Evolutionary conservation across 1,284 basidiomycete genomes (phyloP), one percentile per base, ranked within the genome.

Genomic region (Porogramme epimiltina): DNA sequence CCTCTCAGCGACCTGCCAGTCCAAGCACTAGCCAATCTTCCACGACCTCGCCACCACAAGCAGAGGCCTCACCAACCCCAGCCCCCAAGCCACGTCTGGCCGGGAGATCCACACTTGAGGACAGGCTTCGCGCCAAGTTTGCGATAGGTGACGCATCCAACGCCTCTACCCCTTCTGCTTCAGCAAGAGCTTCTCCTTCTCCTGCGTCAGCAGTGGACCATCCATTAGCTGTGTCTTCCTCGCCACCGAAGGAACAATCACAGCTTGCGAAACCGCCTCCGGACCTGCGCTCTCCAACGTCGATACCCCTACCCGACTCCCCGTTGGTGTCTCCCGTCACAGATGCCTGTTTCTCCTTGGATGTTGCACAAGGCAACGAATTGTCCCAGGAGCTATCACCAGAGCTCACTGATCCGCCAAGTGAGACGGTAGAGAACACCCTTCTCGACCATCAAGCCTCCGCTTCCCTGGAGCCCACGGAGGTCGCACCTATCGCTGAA

Each of bases 81-180:
- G 58, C 45, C 28, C 44, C 51, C 3, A 59, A 50, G 34, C 54
- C 54, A 33, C 57, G 57, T 24, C 40, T 62, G n/a, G 49, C 62
- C 22, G 55, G 59, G 13, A 60, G 66, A 28, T 53, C 65, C 4
- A 84, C 79, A 10, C 73, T 91, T 0, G 89, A 91, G 67, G 89
- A 91, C 49, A 77, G 89, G 42, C 70, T 91, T 15, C 79, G 84
- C 23, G 76, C 76, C 28, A 81, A 82, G 25, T 79, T 86, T 59
- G 73, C 78, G 38, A 74, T 76, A 45, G 79, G 78, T 23, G 87
- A 89, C 11, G 70, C 73, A 13, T 79, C 82, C 2, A 71, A 66
- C 54, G 58, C 70, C n/a, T 72, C 73, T 28, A 75, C 81, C 1
- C 74, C 81, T 13, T 63, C 67, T 19, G 55, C 62, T 2, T 76